phyloP scores from a whole-genome alignment of 352 stramenopile species.

The Globisporangium cylindrosporum region DNA sequence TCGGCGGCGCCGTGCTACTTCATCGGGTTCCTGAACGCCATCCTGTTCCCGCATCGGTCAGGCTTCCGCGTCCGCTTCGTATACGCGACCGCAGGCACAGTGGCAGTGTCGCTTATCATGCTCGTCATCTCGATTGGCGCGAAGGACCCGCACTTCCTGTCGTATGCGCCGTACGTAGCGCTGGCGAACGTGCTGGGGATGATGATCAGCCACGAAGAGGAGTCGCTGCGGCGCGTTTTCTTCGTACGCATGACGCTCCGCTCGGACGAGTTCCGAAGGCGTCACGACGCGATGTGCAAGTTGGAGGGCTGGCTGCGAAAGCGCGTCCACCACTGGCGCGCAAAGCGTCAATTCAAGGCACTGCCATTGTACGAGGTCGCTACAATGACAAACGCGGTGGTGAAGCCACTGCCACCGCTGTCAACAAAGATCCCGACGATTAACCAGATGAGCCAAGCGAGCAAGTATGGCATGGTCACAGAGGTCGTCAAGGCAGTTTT shows the following conservation, averaged over 20 bases:
- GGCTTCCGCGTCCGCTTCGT: not conserved
- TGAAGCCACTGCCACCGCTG: not conserved
- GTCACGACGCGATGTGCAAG: not conserved
- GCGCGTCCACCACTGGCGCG: not conserved
- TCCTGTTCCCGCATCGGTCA: not conserved
- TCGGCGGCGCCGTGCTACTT: constrained; percentile 7
- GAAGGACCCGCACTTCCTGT: constrained; percentile 22
- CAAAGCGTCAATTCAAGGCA: not conserved
- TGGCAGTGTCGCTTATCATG: not conserved
- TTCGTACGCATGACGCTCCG: constrained; percentile 16
- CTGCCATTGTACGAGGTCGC: not conserved
- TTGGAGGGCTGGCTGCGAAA: not conserved
- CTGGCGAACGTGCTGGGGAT: constrained; percentile 36
- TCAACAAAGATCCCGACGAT: not conserved
- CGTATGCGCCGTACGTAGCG: constrained; percentile 30
- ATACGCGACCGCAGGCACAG: not conserved
- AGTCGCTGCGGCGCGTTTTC: constrained; percentile 44
- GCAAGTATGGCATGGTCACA: not conserved
- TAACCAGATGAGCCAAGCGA: not conserved
- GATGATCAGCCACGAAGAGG: constrained; percentile 48
- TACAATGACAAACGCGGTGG: not conserved
- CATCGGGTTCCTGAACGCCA: not conserved
- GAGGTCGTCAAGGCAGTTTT: not conserved
- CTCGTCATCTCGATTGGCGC: not conserved
- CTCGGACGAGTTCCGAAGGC: not conserved